A percentile compares a stretch with the other conserved stretches of the same genome.
Conservation (phyloP, 306 rosid species). For the Ammopiptanthus mongolicus region DNA sequence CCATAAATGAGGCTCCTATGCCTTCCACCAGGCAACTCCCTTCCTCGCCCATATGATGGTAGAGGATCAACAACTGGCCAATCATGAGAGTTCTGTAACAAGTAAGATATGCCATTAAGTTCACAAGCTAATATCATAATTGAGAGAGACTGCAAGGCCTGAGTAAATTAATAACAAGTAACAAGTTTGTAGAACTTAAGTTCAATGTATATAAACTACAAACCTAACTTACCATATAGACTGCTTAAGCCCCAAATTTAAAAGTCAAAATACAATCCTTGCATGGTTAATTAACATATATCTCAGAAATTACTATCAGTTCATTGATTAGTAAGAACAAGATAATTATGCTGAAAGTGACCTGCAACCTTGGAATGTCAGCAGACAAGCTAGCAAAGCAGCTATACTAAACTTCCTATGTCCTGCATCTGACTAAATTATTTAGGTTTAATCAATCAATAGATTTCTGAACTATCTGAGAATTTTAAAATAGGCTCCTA, state of each 20-base stretch:
- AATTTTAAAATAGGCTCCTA: too few species aligned
- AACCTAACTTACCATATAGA: background rate
- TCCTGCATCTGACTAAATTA: background rate
- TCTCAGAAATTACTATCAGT: background rate
- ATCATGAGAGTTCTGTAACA: slow-evolving; percentile 49
- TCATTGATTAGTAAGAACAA: background rate
- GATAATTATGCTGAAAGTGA: background rate
- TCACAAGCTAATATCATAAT: slow-evolving; percentile 6
- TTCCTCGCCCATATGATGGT: slow-evolving; percentile 89
- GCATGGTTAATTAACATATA: slow-evolving; percentile 1
- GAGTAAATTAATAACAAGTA: background rate
- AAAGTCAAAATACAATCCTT: background rate
- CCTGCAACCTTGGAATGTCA: background rate
- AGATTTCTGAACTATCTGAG: too few species aligned
- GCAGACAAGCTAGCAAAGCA: background rate
- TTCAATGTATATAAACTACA: background rate
- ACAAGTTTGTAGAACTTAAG: background rate
- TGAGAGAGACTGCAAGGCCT: background rate
- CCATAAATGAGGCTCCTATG: slow-evolving; percentile 73
- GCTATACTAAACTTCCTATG: background rate
- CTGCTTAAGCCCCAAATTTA: background rate
- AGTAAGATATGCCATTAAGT: slow-evolving; percentile 15
- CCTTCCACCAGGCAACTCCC: slow-evolving; percentile 84
- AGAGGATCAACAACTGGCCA: slow-evolving; percentile 84
- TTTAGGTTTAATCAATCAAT: too few species aligned